Percentiles rank a stretch among this genome's conserved stretches.
phyloP scores from a whole-genome alignment of 2,329 filamentous ascomycete species.

The Macrophomina phaseolina region DNA sequence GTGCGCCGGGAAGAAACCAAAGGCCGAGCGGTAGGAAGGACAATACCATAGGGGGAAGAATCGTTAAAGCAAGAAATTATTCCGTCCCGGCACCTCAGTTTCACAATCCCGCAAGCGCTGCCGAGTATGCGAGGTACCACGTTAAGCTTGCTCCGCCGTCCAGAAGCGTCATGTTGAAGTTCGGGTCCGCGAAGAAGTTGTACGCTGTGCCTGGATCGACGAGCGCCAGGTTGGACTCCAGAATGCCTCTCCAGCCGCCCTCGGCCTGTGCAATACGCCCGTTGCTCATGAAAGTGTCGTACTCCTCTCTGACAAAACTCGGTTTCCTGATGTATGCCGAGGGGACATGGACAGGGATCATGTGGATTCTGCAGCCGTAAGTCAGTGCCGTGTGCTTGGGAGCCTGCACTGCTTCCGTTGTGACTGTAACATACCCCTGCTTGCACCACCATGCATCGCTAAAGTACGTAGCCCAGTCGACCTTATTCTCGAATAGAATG shows the following conservation, averaged over 20 bases:
- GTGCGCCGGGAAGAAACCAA: neutral
- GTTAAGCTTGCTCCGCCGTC: conserved; percentile 74
- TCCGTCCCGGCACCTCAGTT: conserved; percentile 3
- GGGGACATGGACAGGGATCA: conserved; percentile 77
- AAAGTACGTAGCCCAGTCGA: conserved; percentile 91
- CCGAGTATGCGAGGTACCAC: conserved; percentile 46
- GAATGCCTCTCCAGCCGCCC: conserved; percentile 84
- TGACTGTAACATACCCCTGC: conserved; percentile 47
- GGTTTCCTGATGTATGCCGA: conserved; percentile 72
- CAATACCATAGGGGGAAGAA: neutral
- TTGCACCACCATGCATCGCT: conserved; percentile 71
- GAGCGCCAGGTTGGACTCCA: conserved; percentile 80
- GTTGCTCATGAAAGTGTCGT: conserved; percentile 76
- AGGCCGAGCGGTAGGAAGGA: neutral
- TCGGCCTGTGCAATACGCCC: conserved; percentile 67
- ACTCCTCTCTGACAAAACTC: conserved; percentile 75
- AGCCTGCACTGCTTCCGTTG: neutral
- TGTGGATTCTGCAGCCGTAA: conserved; percentile 67
- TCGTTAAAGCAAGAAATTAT: neutral
- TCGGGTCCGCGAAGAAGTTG: conserved; percentile 68
- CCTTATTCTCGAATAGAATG: conserved; percentile 92
- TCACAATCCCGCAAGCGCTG: conserved; percentile 35
- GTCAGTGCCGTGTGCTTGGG: neutral
- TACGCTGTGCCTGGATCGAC: conserved; percentile 73
- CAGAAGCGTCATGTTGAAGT: conserved; percentile 42